Percentiles rank a stretch among this genome's conserved stretches.
Evolutionary conservation across 2,329 filamentous ascomycete species (phyloP).

Genomic region (Akanthomyces lecanii): DNA sequence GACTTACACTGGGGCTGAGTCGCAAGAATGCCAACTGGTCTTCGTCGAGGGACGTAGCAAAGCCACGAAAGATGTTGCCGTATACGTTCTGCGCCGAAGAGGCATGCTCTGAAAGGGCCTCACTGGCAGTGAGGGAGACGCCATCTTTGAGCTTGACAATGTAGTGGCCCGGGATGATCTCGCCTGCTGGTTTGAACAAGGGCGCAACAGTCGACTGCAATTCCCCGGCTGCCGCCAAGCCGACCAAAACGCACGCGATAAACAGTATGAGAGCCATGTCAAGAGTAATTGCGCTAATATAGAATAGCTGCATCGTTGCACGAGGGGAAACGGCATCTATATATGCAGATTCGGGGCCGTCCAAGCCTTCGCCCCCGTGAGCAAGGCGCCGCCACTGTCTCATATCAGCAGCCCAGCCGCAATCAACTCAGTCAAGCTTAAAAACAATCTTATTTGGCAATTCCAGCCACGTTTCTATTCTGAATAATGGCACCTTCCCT

Average conservation of each 20-base stretch:
- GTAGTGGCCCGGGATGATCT: constrained; percentile 6
- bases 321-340: background rate
- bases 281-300: background rate
- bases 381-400: background rate
- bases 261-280: background rate
- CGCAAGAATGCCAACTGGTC: background rate
- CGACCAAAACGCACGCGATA: background rate
- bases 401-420: constrained; percentile 1
- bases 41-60: background rate
- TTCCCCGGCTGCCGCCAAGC: background rate
- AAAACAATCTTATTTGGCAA: background rate
- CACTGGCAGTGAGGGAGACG: background rate
- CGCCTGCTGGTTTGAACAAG: constrained; percentile 4
- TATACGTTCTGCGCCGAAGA: background rate
- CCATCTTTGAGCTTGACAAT: constrained; percentile 11
- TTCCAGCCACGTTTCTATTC: background rate
- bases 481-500: background rate
- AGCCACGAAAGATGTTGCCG: background rate
- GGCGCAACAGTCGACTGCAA: background rate
- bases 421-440: background rate
- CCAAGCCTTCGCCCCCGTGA: background rate
- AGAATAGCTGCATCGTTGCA: background rate
- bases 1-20: background rate
- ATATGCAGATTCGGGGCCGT: background rate
- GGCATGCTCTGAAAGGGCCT: background rate